Percentiles rank a stretch among this genome's conserved stretches.
phyloP scores from a whole-genome alignment of 306 rosid species.

The Vigna reflexopilosa region DNA sequence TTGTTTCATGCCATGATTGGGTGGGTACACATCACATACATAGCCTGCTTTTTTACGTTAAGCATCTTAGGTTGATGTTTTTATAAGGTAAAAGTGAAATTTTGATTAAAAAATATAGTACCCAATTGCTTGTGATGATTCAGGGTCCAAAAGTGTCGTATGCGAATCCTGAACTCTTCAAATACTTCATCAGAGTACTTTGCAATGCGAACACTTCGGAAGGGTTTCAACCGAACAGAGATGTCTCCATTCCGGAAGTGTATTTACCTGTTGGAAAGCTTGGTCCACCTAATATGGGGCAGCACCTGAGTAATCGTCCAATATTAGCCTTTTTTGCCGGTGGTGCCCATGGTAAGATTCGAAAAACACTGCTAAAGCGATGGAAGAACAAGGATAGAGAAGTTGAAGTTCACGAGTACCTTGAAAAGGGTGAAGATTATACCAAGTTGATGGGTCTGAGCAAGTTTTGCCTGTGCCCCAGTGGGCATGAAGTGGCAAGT shows the following conservation, averaged over 20 bases:
- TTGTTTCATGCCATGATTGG: slow-evolving; percentile 77
- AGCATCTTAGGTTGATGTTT: too few species aligned
- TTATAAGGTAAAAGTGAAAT: too few species aligned
- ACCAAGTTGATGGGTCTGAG: slow-evolving; percentile 59
- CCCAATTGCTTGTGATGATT: slow-evolving; percentile 10
- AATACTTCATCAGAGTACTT: slow-evolving; percentile 63
- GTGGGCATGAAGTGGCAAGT: slow-evolving; percentile 90
- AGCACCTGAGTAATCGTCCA: slow-evolving; percentile 46
- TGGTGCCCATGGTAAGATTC: slow-evolving; percentile 65
- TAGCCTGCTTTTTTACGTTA: too few species aligned
- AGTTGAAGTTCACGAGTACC: slow-evolving; percentile 71
- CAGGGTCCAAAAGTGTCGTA: slow-evolving; percentile 73
- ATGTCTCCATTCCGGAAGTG: slow-evolving; percentile 78
- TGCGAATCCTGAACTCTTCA: slow-evolving; percentile 59
- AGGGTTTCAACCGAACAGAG: slow-evolving; percentile 67
- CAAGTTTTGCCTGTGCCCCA: slow-evolving; percentile 85
- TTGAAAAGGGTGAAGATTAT: slow-evolving; percentile 58
- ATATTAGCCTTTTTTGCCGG: slow-evolving; percentile 77
- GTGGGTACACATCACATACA: slow-evolving; percentile 29
- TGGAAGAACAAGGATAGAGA: slow-evolving; percentile 76
- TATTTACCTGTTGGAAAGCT: slow-evolving; percentile 60
- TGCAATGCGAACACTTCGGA: slow-evolving; percentile 84
- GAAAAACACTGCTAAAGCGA: slow-evolving; percentile 52
- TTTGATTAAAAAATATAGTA: background rate
- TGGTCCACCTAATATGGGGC: slow-evolving; percentile 44